A percentile compares a stretch with the other conserved stretches of the same genome.
These are phyloP conservation scores for Ophiocordyceps camponoti-rufipedis DNA, from an alignment of 2,329 filamentous ascomycete species.

Conservation along the genomic window DNA sequence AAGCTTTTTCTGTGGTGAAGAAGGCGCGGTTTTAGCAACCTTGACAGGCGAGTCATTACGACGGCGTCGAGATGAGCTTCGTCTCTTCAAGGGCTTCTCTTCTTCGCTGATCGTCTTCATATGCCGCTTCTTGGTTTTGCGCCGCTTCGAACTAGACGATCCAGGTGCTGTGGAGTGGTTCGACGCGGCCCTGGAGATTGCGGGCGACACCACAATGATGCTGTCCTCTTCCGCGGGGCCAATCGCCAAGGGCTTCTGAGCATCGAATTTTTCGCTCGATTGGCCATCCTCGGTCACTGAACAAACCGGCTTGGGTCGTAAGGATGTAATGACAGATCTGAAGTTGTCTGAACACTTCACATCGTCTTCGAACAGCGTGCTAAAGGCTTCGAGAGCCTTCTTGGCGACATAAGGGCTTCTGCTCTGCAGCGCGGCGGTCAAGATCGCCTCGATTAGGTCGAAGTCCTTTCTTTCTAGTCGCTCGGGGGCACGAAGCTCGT, in stretches of 20 bases:
- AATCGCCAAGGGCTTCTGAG: slow-evolving; percentile 21
- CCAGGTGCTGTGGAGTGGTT: slow-evolving; percentile 4
- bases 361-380: slow-evolving; percentile 42
- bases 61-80: slow-evolving; percentile 34
- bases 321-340: slow-evolving; percentile 39
- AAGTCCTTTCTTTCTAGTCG: slow-evolving; percentile 25
- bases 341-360: slow-evolving; percentile 49
- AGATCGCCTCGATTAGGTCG: slow-evolving; percentile 31
- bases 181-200: slow-evolving; percentile 10
- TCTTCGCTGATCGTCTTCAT: slow-evolving; percentile 11
- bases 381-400: slow-evolving; percentile 42
- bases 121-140: slow-evolving; percentile 10
- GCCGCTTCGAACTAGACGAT: slow-evolving; percentile 6
- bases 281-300: slow-evolving; percentile 24
- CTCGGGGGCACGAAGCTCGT: slow-evolving; percentile 15
- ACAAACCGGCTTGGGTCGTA: slow-evolving; percentile 35
- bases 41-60: slow-evolving; percentile 73
- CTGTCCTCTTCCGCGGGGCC: slow-evolving; percentile 30
- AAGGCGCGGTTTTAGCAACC: slow-evolving; percentile 51
- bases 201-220: slow-evolving; percentile 12
- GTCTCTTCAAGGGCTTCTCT: slow-evolving; percentile 9
- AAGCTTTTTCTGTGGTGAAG: slow-evolving; percentile 36
- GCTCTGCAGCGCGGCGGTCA: slow-evolving; percentile 38
- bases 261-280: slow-evolving; percentile 18
- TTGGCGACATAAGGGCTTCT: slow-evolving; percentile 36